Evolutionary conservation across 805 yeast species (phyloP).

Genomic region (Wickerhamiella spandovensis): DNA sequence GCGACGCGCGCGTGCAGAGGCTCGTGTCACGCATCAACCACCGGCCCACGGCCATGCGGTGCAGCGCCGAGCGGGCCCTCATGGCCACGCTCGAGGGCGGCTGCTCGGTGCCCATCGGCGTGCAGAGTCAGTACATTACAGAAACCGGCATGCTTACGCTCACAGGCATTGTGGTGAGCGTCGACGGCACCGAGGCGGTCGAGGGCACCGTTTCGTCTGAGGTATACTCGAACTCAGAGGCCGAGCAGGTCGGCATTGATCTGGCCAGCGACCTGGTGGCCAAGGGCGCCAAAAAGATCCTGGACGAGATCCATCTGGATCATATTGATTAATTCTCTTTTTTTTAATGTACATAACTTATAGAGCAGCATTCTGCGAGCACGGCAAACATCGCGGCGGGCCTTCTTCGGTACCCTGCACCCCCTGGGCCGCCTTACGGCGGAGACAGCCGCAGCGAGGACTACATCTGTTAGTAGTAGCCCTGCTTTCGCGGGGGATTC

Average conservation of each 20-base stretch:
- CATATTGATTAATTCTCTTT: conserved; percentile 10
- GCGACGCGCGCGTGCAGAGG: conserved; percentile 44
- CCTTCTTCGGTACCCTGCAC: too few relatives aligned
- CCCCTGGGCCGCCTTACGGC: too few relatives aligned
- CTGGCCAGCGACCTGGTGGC: conserved; percentile 55
- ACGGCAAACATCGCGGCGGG: too few relatives aligned
- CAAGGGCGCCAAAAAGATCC: conserved; percentile 71
- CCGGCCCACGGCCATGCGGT: conserved; percentile 51
- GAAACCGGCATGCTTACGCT: conserved; percentile 36
- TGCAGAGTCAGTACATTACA: conserved; percentile 42
- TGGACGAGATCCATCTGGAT: conserved; percentile 54
- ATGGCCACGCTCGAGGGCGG: conserved; percentile 92
- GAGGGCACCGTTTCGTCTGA: conserved; percentile 35
- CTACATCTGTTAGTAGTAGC: too few relatives aligned
- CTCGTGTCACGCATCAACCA: conserved; percentile 57
- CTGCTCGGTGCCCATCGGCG: conserved; percentile 96
- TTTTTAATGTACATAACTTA: background rate
- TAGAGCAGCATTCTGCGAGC: too few relatives aligned
- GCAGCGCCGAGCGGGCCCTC: conserved; percentile 77
- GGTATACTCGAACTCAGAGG: conserved; percentile 41
- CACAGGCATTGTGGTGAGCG: conserved; percentile 66
- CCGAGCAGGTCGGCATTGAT: conserved; percentile 53
- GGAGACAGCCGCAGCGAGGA: too few relatives aligned
- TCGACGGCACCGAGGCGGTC: conserved; percentile 64
- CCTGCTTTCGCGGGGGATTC: too few relatives aligned